These are phyloP conservation scores for Rickenella mellea DNA, from an alignment of 768 basidiomycete genomes.

Conservation along the genomic window DNA sequence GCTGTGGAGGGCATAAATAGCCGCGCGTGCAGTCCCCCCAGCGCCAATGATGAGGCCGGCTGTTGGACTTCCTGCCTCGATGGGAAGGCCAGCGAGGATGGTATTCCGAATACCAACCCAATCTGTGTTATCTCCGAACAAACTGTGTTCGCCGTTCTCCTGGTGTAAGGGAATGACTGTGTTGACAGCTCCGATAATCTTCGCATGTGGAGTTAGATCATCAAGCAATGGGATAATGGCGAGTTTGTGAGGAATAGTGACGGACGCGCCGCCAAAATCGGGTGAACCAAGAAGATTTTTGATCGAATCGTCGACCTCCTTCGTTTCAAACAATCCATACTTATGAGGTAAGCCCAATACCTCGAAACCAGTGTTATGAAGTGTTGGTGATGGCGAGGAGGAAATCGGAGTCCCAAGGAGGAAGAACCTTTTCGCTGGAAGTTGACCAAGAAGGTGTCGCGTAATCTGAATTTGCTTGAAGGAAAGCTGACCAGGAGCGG, in stretches of 20 bases:
- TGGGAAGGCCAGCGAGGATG: conserved; percentile 34
- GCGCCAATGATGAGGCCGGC: conserved; percentile 86
- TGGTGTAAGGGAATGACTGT: conserved; percentile 60
- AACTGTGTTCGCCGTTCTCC: conserved; percentile 31
- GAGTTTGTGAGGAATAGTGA: conserved; percentile 94
- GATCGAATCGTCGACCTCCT: conserved; percentile 54
- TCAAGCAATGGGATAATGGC: conserved; percentile 82
- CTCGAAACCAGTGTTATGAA: conserved; percentile 86
- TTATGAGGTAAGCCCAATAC: conserved; percentile 74
- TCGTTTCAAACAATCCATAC: conserved; percentile 74
- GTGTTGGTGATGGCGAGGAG: conserved; percentile 83
- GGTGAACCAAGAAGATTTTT: conserved; percentile 49
- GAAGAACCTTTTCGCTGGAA: conserved; percentile 68
- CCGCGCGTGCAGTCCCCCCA: conserved; percentile 90
- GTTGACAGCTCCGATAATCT: conserved; percentile 89
- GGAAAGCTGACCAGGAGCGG: conserved; percentile 91
- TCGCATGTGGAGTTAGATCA: conserved; percentile 68
- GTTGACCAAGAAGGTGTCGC: conserved; percentile 69
- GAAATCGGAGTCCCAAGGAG: conserved; percentile 86
- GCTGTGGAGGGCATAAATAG: conserved; percentile 77
- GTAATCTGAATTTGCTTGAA: conserved; percentile 80
- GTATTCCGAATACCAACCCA: conserved; percentile 79
- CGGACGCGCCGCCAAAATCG: conserved; percentile 90
- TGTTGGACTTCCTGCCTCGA: conserved; percentile 23
- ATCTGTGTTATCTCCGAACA: conserved; percentile 93